phyloP scores from a whole-genome alignment of 148 eudicot species.

The Silene latifolia region DNA sequence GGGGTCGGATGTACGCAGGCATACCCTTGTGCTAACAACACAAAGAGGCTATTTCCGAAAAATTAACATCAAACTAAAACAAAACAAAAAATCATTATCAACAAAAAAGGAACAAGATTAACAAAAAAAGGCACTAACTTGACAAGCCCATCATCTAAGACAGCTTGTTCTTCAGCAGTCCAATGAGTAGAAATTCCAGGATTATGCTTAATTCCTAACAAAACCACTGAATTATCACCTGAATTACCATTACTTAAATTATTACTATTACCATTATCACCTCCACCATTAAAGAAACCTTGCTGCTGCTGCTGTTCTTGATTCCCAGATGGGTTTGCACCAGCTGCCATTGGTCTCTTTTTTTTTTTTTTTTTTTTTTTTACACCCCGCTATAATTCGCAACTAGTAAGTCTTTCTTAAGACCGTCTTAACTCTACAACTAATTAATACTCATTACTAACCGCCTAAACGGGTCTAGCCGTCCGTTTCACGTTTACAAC shows the following conservation, averaged over 20 bases:
- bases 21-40: not conserved
- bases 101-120: not conserved
- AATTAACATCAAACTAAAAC: not conserved
- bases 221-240: constrained; percentile 51
- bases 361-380: not conserved
- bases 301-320: not conserved
- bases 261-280: constrained; percentile 1
- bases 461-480: no score
- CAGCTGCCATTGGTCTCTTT: constrained; percentile 3
- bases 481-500: no score
- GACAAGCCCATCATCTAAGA: constrained; percentile 61
- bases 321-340: not conserved
- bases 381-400: not conserved
- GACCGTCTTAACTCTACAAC: no score
- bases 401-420: no score
- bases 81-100: not conserved
- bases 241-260: constrained; percentile 27
- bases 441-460: no score
- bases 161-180: constrained; percentile 72
- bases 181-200: constrained; percentile 71
- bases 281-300: not conserved
- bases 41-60: not conserved
- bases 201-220: constrained; percentile 57
- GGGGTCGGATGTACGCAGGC: no score
- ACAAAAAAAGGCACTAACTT: constrained; percentile 44